Percentiles rank a stretch among this genome's conserved stretches.
Conservation (phyloP, 2,329 filamentous ascomycete species). For the Helicocarpus griseus region DNA sequence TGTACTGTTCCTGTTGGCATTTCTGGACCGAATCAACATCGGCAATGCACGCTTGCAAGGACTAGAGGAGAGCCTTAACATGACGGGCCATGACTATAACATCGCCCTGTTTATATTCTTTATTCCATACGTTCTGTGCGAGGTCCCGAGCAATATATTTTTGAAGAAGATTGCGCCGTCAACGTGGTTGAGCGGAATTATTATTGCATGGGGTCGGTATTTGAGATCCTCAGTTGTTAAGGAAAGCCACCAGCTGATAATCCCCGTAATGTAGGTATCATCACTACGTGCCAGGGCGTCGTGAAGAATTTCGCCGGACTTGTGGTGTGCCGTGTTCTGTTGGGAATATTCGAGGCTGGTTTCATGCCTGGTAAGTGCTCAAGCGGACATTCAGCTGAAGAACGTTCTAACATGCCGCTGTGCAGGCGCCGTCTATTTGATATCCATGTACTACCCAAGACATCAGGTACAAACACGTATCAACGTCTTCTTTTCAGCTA, state of each 20-base stretch:
- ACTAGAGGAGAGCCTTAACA: slow-evolving; percentile 14
- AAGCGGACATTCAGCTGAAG: no score
- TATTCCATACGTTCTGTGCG: slow-evolving; percentile 20
- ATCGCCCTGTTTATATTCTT: slow-evolving; percentile 27
- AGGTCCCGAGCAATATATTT: slow-evolving; percentile 21
- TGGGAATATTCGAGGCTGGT: slow-evolving; percentile 44
- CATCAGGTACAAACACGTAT: slow-evolving; percentile 50
- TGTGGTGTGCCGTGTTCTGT: slow-evolving; percentile 39
- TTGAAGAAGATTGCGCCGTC: slow-evolving; percentile 18
- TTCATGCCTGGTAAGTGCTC: slow-evolving; percentile 37
- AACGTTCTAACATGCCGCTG: not conserved
- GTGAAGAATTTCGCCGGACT: slow-evolving; percentile 40
- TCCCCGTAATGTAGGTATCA: slow-evolving; percentile 30
- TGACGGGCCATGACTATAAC: slow-evolving; percentile 24
- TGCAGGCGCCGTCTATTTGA: slow-evolving; percentile 45
- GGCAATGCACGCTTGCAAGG: slow-evolving; percentile 18
- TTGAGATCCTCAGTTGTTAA: no score
- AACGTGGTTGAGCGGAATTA: slow-evolving; percentile 16
- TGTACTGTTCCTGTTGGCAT: slow-evolving; percentile 16
- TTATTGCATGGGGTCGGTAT: slow-evolving; percentile 18
- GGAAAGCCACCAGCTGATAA: no score
- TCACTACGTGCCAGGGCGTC: slow-evolving; percentile 42
- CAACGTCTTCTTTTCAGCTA: slow-evolving; percentile 51
- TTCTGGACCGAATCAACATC: slow-evolving; percentile 17
- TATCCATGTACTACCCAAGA: slow-evolving; percentile 56